phyloP scores from a whole-genome alignment of 2,329 filamentous ascomycete species.

The Talaromyces marneffei region DNA sequence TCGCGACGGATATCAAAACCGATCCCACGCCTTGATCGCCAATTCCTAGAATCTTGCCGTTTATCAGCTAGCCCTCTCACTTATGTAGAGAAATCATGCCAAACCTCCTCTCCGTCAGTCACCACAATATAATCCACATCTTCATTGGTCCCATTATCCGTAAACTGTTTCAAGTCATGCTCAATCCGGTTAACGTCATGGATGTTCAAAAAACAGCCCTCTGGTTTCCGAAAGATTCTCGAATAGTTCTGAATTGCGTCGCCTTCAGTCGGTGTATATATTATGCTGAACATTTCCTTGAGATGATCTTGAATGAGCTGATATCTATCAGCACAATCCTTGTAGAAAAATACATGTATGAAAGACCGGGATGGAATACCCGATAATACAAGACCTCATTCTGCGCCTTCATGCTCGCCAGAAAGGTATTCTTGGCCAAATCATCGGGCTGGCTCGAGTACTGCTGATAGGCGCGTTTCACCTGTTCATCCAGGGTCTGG shows the following conservation, averaged over 20 bases:
- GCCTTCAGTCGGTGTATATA: conserved; percentile 86
- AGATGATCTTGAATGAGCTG: conserved; percentile 70
- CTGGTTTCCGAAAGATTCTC: conserved; percentile 66
- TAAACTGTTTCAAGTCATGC: conserved; percentile 49
- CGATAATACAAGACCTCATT: conserved; percentile 78
- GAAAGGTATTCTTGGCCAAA: conserved; percentile 79
- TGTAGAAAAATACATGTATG: not conserved
- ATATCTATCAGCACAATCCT: not conserved
- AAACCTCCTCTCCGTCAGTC: conserved; percentile 57
- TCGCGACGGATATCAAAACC: conserved; percentile 77
- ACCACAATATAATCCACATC: conserved; percentile 88
- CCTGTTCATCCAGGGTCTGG: conserved; percentile 71
- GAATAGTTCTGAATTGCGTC: conserved; percentile 85
- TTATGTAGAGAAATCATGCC: not conserved
- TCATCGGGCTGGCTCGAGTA: conserved; percentile 59
- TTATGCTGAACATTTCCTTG: conserved; percentile 82
- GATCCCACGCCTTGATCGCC: conserved; percentile 84
- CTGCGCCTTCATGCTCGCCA: conserved; percentile 78
- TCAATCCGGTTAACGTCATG: conserved; percentile 61
- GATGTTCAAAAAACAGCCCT: conserved; percentile 77
- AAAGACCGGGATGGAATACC: conserved; percentile 38
- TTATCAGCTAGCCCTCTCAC: not conserved
- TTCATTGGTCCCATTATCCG: conserved; percentile 60
- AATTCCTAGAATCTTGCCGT: conserved; percentile 68
- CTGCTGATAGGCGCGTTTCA: conserved; percentile 71